Percentiles rank a stretch among this genome's conserved stretches.
Evolutionary conservation across 1,139 yeast species (phyloP).

Genomic region (Saccharomyces hybrid): DNA sequence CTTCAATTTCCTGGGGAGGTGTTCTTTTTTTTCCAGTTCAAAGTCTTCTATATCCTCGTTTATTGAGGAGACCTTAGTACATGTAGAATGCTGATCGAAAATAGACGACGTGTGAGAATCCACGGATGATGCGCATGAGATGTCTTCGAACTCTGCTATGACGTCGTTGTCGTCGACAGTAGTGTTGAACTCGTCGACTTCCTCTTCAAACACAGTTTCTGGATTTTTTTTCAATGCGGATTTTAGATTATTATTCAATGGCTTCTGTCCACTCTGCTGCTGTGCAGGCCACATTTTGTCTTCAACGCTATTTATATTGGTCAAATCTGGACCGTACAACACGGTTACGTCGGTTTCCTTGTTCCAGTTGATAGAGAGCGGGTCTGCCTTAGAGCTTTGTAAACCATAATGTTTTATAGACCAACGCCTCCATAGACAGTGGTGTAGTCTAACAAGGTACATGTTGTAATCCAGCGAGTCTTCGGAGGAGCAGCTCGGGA

Average conservation of each 20-base stretch:
- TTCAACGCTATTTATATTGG: neutral
- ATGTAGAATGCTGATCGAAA: conserved; percentile 12
- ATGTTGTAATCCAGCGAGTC: conserved; percentile 17
- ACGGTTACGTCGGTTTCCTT: conserved; percentile 22
- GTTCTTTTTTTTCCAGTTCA: neutral
- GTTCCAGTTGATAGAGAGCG: conserved; percentile 21
- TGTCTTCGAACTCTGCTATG: neutral
- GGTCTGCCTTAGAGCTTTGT: conserved; percentile 10
- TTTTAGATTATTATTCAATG: neutral
- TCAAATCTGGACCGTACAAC: conserved; percentile 21
- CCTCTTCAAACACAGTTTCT: neutral
- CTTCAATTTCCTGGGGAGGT: conserved; percentile 3
- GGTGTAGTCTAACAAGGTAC: conserved; percentile 20
- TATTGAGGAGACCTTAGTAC: conserved; percentile 2
- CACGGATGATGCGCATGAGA: conserved; percentile 12
- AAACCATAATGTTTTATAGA: conserved; percentile 15
- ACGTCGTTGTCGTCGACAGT: neutral
- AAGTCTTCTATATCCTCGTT: neutral
- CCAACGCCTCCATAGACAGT: conserved; percentile 25
- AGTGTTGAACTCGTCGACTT: neutral
- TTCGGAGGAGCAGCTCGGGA: conserved; percentile 21
- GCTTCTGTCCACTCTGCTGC: neutral
- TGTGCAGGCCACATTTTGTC: neutral
- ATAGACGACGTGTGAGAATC: conserved; percentile 18
- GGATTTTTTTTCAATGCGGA: neutral